Evolutionary conservation across 2,329 filamentous ascomycete genomes (phyloP), one percentile per base, ranked within the genome.

Genomic region (Stemphylium lycopersici): DNA sequence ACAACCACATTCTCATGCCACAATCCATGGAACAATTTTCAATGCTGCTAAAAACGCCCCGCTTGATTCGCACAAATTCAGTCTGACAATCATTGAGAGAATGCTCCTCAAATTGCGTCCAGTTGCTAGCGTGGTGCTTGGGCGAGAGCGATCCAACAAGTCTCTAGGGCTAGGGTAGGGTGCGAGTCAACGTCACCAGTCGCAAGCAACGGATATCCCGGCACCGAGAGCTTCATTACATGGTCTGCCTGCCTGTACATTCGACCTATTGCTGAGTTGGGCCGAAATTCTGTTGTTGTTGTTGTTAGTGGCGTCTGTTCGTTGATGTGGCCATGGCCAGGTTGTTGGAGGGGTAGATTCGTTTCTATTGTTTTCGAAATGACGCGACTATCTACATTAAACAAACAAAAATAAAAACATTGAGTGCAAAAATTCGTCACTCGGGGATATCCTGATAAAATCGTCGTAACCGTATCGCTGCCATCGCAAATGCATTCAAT

Each of bases 401-500:
- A 34, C 8, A 47, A 45, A 37, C 22, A 18, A 40, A 29, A 2
- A 39, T 24, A 37, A 22, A 18, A 40, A 29, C 7, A 39, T 24
- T 24, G 22, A 24, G 22, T 24, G 29, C 15, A 31, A 46, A 51
- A 34, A n/a, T 3, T 32, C 36, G 22, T 44, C 11, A 31, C n/a
- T 13, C 38, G 38, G 40, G 52, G 41, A 51, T 51, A 46, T 55
- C 24, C 47, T 55, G 41, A 18, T 51, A 41, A 34, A 36, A 32
- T 24, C 41, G 32, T 51, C 47, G 36, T 51, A n/a, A 51, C 24
- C 29, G 16, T 37, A 26, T 37, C 36, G 48, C 47, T 41, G 26
- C 18, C 29, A 32, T 37, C 36, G 22, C 42, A 20, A 15, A 18
- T 36, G 15, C 22, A 31, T 31, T 38, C 37, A 32, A 38, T 48